A percentile compares a stretch with the other conserved stretches of the same genome.
Evolutionary conservation across 2,329 filamentous ascomycete species (phyloP).

Genomic region (Clonostachys chloroleuca): DNA sequence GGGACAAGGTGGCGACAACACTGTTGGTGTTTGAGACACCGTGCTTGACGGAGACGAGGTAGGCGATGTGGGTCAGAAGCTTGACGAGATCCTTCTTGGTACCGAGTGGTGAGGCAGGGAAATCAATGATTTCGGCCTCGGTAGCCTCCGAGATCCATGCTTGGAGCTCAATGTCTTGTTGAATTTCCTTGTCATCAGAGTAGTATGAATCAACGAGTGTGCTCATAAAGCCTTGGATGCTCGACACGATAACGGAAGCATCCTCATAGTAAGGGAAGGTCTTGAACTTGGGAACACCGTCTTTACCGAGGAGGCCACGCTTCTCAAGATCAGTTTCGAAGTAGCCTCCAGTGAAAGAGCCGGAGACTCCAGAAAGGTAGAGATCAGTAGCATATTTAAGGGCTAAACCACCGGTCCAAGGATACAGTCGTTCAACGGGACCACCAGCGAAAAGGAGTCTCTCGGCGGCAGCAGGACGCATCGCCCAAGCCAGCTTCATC

Average conservation of each 20-base stretch:
- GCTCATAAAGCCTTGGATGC: conserved; percentile 29
- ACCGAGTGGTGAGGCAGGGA: too few species aligned
- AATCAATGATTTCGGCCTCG: conserved; percentile 1
- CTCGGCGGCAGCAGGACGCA: too few species aligned
- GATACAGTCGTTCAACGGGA: too few species aligned
- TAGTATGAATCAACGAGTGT: conserved; percentile 40
- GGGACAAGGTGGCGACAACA: neutral
- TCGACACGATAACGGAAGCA: conserved; percentile 24
- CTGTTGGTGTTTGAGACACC: too few species aligned
- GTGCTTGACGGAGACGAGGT: too few species aligned
- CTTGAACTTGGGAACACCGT: conserved; percentile 26
- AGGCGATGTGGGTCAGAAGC: too few species aligned
- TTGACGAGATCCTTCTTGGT: too few species aligned
- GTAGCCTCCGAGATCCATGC: conserved; percentile 37
- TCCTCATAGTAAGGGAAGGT: conserved; percentile 40
- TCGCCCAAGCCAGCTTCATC: too few species aligned
- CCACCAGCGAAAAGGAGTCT: too few species aligned
- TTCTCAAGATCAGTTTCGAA: conserved; percentile 25
- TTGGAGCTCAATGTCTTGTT: conserved; percentile 32
- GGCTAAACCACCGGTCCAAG: conserved; percentile 6
- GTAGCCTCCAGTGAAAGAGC: conserved; percentile 25
- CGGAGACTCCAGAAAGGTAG: conserved; percentile 20
- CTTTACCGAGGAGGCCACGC: conserved; percentile 32
- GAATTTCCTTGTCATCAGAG: conserved; percentile 17
- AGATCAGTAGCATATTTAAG: conserved; percentile 16